These are phyloP conservation scores for Colletotrichum cereale DNA, from an alignment of 2,329 filamentous ascomycete genomes.

Conservation along the genomic window DNA sequence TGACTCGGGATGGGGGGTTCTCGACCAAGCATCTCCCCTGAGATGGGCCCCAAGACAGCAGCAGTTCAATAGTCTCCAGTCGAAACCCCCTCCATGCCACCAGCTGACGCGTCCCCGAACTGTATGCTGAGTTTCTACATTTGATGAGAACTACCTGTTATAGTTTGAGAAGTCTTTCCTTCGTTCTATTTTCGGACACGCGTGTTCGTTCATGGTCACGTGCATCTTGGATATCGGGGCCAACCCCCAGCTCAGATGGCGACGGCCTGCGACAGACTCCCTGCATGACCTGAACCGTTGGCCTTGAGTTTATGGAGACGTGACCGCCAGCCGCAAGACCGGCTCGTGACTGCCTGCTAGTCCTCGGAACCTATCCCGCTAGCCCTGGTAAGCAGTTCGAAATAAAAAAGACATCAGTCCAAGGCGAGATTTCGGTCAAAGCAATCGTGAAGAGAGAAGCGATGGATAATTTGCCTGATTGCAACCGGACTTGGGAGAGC, in stretches of 20 bases:
- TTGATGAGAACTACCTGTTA: not conserved
- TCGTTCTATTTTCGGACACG: no score
- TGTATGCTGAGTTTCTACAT: not conserved
- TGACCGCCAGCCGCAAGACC: not conserved
- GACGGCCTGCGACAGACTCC: no score
- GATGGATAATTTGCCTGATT: not conserved
- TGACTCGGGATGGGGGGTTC: not conserved
- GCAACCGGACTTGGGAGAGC: not conserved
- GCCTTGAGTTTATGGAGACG: no score
- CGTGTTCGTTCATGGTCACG: no score
- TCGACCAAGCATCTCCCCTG: not conserved
- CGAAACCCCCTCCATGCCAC: not conserved
- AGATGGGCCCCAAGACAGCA: not conserved
- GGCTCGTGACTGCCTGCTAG: not conserved
- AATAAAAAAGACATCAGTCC: not conserved
- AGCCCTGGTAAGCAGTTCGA: not conserved
- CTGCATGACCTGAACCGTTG: no score
- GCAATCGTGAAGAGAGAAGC: not conserved
- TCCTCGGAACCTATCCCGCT: not conserved
- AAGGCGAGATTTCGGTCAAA: not conserved
- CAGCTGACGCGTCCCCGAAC: not conserved
- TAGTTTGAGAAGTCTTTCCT: no score
- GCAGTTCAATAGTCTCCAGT: not conserved
- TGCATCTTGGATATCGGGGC: no score
- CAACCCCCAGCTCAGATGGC: no score